phyloP scores from a whole-genome alignment of 257 asterid species.

The Nicotiana undulata region DNA sequence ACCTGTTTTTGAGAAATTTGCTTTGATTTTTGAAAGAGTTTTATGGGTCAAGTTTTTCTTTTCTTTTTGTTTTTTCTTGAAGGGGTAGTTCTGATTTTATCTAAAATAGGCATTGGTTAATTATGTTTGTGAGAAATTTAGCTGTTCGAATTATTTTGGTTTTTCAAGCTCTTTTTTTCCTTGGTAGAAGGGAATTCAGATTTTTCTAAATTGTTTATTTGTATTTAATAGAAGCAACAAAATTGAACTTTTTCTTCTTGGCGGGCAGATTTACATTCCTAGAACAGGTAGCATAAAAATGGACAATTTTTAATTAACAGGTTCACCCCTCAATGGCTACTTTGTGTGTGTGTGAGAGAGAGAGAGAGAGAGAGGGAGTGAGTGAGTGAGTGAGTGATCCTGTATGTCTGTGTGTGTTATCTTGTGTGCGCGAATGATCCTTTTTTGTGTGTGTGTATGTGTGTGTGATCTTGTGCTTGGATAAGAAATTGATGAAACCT shows the following conservation, averaged over 20 bases:
- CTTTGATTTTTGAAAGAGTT: neutral
- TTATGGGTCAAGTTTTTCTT: neutral
- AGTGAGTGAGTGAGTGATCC: too few species aligned
- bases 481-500: neutral
- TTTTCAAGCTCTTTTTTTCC: neutral
- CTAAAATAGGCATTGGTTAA: neutral
- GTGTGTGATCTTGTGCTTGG: neutral
- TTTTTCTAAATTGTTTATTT: neutral
- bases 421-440: neutral
- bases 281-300: neutral
- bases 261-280: neutral
- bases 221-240: neutral
- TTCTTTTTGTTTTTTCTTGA: neutral
- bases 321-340: neutral
- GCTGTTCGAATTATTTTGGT: neutral
- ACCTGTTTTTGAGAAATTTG: neutral
- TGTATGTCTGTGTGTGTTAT: neutral
- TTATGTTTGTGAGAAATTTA: neutral
- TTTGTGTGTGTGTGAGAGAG: too few species aligned
- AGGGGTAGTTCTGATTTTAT: neutral
- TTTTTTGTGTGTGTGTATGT: neutral
- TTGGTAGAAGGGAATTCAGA: neutral
- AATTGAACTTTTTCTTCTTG: neutral
- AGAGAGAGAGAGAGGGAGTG: too few species aligned
- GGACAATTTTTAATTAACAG: neutral